Evolutionary conservation across 2,329 filamentous ascomycete genomes (phyloP).

Genomic region (Paradendryphiella salina): DNA sequence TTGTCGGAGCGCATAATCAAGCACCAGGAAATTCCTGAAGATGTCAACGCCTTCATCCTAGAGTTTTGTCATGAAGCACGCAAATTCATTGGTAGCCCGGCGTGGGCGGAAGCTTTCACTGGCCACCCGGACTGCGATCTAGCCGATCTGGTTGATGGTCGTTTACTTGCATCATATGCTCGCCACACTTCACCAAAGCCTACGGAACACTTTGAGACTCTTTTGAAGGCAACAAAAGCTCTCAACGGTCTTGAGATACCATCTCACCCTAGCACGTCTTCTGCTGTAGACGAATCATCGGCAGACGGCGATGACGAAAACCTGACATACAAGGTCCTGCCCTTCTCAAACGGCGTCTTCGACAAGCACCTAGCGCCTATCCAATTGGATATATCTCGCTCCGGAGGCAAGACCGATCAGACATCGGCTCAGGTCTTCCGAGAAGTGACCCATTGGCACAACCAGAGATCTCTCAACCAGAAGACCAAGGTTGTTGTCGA

Average conservation of each 20-base stretch:
- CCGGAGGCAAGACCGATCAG: conserved; percentile 27
- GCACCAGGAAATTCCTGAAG: conserved; percentile 37
- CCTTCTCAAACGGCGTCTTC: conserved; percentile 54
- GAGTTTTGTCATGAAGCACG: conserved; percentile 47
- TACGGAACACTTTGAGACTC: conserved; percentile 24
- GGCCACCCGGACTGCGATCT: conserved; percentile 50
- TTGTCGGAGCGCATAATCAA: conserved; percentile 47
- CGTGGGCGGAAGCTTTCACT: conserved; percentile 42
- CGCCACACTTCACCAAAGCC: conserved; percentile 20
- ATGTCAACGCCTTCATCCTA: conserved; percentile 40
- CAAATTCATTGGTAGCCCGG: conserved; percentile 43
- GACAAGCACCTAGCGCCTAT: conserved; percentile 54
- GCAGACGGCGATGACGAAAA: conserved; percentile 9
- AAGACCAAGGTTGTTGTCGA: conserved; percentile 40
- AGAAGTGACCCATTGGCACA: conserved; percentile 65
- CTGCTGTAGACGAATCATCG: neutral
- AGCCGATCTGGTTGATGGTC: conserved; percentile 61
- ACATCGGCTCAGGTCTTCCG: conserved; percentile 51
- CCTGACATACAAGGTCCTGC: conserved; percentile 46
- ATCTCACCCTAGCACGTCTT: conserved; percentile 10
- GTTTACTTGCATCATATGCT: conserved; percentile 43
- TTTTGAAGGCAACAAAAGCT: conserved; percentile 26
- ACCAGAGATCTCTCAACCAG: conserved; percentile 56
- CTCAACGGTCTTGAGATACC: conserved; percentile 24
- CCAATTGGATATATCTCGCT: conserved; percentile 43